phyloP scores from a whole-genome alignment of 1,284 basidiomycete genomes.

The Wolfiporia cocos region DNA sequence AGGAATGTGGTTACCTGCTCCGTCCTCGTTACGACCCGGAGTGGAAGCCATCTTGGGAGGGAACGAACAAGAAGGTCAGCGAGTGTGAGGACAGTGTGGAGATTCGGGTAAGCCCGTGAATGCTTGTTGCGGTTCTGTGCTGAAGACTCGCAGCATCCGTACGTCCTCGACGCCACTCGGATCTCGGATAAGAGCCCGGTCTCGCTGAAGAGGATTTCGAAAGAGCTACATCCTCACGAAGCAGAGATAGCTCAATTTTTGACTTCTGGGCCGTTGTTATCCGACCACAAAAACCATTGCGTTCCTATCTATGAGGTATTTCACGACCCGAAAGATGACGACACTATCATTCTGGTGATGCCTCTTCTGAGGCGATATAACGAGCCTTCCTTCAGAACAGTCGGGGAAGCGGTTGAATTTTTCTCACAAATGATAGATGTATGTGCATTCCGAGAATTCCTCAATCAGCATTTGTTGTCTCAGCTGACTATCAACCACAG shows the following conservation, averaged over 20 bases:
- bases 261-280: background rate
- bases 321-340: conserved; percentile 6
- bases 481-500: background rate
- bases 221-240: conserved; percentile 10
- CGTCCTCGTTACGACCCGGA: conserved; percentile 7
- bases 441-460: conserved; percentile 5
- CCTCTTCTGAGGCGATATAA: conserved; percentile 16
- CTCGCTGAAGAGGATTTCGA: conserved; percentile 15
- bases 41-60: conserved; percentile 12
- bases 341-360: conserved; percentile 15
- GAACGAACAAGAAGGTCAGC: background rate
- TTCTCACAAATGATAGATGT: conserved; percentile 19
- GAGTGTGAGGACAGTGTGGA: conserved; percentile 5
- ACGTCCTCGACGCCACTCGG: conserved; percentile 20
- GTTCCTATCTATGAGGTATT: conserved; percentile 15
- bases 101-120: background rate
- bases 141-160: background rate
- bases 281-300: conserved; percentile 13
- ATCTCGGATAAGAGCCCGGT: conserved; percentile 18
- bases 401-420: conserved; percentile 18
- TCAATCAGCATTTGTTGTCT: conserved; percentile 9
- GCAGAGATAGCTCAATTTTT: conserved; percentile 8
- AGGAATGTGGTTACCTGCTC: conserved; percentile 6
- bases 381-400: conserved; percentile 14
- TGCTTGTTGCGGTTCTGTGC: too few relatives aligned